Base-by-base conservation (phyloP, 306 rosid genomes). In the Cercis canadensis region DNA sequence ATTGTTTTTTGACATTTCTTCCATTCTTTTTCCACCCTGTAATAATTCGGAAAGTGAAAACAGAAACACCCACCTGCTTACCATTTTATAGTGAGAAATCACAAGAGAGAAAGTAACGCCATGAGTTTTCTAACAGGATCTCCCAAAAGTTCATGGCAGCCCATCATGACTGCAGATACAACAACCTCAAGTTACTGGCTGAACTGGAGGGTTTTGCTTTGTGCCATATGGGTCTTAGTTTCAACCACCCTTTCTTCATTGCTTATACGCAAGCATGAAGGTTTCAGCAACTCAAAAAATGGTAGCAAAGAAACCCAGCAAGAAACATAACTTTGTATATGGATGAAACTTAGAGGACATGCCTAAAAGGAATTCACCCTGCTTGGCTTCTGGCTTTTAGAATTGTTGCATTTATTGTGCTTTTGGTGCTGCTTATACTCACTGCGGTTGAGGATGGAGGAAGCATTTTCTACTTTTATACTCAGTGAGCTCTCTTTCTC, bases 151-250 rank as follows among this genome's bases (percentile, higher is more conserved):
- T 78, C 87, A 45, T 84, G 91, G 88, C 82, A 81, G 83, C 99
- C 96, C 11, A 72, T 70, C 81, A 89, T 84, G 88, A 85, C 88
- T 31, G 40, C 77, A 11, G 87, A 81, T 60, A 91, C 97, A 41
- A 89, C 83, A 44, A 49, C 60, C 8, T 61, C 82, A 47, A 84
- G 92, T 74, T 94, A 94, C 62, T 94, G 97, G 97, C 67, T 89
- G 85, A 94, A 89, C 72, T 87, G 95, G 96, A 86, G 97, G 70
- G 91, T 94, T 79, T 81, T 83, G 19, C 33, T 89, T 37, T 86
- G 96, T 82, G 92, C 95, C 29, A 13, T 89, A 51, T 86, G 87
- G 77, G 31, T 90, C 12, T 33, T 78, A 8, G 3, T 45, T 11
- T 59, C 83, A 4, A 69, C 87, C 79, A 64, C 76, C 58, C 9